These are phyloP conservation scores for Apophysomyces sp. DNA, from an alignment of 371 early-diverging fungal species.

Conservation along the genomic window DNA sequence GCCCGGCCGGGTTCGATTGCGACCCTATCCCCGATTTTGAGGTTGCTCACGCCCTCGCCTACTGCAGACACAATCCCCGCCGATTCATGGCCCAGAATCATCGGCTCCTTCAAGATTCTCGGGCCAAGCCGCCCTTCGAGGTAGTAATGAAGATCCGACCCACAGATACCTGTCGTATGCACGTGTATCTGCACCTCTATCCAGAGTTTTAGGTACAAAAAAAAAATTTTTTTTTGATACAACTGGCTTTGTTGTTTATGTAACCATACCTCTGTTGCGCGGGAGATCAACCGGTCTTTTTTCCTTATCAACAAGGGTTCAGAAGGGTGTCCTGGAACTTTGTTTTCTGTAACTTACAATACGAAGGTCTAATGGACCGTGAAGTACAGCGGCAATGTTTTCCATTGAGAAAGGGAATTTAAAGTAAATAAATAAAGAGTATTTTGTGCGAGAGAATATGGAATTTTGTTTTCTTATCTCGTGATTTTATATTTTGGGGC, in stretches of 20 bases:
- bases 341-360: slow-evolving; percentile 4
- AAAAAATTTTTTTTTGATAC: neutral
- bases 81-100: slow-evolving; percentile 46
- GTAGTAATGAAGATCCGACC: slow-evolving; percentile 26
- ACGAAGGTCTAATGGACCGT: slow-evolving; percentile 13
- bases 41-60: slow-evolving; percentile 31
- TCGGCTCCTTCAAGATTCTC: slow-evolving; percentile 8
- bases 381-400: slow-evolving; percentile 17
- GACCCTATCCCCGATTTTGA: slow-evolving; percentile 31
- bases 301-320: slow-evolving; percentile 7
- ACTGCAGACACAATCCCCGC: slow-evolving; percentile 44
- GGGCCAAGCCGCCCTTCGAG: slow-evolving; percentile 16
- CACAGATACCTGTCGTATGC: slow-evolving; percentile 25
- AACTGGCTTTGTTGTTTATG: neutral
- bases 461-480: too few relatives aligned
- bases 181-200: slow-evolving; percentile 23
- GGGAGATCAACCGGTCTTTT: slow-evolving; percentile 6
- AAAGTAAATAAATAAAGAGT: too few relatives aligned
- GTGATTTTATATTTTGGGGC: too few relatives aligned
- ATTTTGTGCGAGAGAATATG: too few relatives aligned
- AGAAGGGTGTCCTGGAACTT: neutral
- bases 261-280: slow-evolving; percentile 8
- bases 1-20: slow-evolving; percentile 32
- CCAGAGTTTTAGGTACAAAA: neutral
- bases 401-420: neutral